Base-by-base conservation (phyloP, 306 rosid species). In the Trichosanthes truncata region DNA sequence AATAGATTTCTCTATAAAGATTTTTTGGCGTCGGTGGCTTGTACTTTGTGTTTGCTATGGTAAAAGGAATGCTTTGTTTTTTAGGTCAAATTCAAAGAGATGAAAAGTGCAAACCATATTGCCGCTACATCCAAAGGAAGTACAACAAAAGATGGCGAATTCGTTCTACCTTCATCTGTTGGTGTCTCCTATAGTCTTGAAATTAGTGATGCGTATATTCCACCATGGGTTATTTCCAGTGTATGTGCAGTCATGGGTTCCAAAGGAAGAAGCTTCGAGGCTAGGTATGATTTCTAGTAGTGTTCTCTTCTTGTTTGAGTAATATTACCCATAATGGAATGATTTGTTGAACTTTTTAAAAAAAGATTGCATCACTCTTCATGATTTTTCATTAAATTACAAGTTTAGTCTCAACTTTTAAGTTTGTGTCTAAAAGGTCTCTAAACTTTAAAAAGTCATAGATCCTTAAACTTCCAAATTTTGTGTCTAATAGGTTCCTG, bases 31-130 rank as follows among this genome's bases (percentile, higher is more conserved):
- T 29, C 26, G 38, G 40, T 40, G 36, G 25, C 68, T 17, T 55
- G 38, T 66, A 21, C 77, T 72, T 66, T 41, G 78, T 79, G 33
- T 40, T 56, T 43, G 59, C 48, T 48, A 25, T 69, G 69, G 59
- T 74, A 71, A 78, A 81, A 78, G 51, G 31, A 80, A 59, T 36
- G 63, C 23, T 41, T 52, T 56, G 52, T 59, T 60, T 78, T 79
- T 40, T 83, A 95, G 99, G 84, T 93, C 38, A 93, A 88, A 82
- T 96, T 88, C 87, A 89, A 82, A 91, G 98, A 96, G 86, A 72
- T 89, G 85, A 93, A 80, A 84, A 88, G 84, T 29, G 88, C 89
- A 66, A 95, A 90, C 55, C 87, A 81, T 72, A 73, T 88, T 68
- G 90, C 88, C 52, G 84, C 87, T 76, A 82, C 86, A 60, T 77